A percentile compares a stretch with the other conserved stretches of the same genome.
Evolutionary conservation across 2,329 filamentous ascomycete species (phyloP).

Genomic region (Paraconiothyrium brasiliense): DNA sequence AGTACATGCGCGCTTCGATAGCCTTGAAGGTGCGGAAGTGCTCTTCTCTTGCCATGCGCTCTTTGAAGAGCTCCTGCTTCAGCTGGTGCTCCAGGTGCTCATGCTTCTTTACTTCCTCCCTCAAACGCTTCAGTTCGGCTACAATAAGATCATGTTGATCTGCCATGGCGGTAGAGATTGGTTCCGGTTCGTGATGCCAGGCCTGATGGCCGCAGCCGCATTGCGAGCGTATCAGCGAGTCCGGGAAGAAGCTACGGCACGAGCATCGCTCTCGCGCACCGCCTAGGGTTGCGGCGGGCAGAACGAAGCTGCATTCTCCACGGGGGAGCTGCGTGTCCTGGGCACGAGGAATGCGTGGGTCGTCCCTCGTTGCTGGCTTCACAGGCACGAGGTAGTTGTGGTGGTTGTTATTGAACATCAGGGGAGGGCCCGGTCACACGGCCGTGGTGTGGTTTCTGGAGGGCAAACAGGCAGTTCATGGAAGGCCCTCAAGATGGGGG

Average conservation of each 20-base stretch:
- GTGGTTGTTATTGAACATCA: slow-evolving; percentile 50
- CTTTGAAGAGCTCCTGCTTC: slow-evolving; percentile 49
- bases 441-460: slow-evolving; percentile 37
- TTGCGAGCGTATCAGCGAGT: slow-evolving; percentile 48
- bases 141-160: slow-evolving; percentile 48
- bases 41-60: slow-evolving; percentile 46
- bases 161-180: slow-evolving; percentile 44
- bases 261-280: slow-evolving; percentile 51
- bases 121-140: slow-evolving; percentile 49
- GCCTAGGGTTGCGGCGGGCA: slow-evolving; percentile 35
- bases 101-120: slow-evolving; percentile 44
- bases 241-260: slow-evolving; percentile 57
- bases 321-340: slow-evolving; percentile 49
- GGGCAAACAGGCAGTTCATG: slow-evolving; percentile 41
- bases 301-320: slow-evolving; percentile 51
- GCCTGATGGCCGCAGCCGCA: slow-evolving; percentile 60
- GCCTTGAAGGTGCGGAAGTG: slow-evolving; percentile 44
- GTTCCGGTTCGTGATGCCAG: slow-evolving; percentile 55
- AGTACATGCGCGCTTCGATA: slow-evolving; percentile 48
- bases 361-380: slow-evolving; percentile 36
- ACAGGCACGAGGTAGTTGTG: slow-evolving; percentile 41
- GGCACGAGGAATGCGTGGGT: slow-evolving; percentile 46
- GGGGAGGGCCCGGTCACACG: slow-evolving; percentile 40
- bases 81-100: slow-evolving; percentile 48
- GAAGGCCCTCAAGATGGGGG: slow-evolving; percentile 34